Evolutionary conservation across 1,284 basidiomycete genomes (phyloP), one percentile per base, ranked within the genome.

Genomic region (Rhodotorula sp.): DNA sequence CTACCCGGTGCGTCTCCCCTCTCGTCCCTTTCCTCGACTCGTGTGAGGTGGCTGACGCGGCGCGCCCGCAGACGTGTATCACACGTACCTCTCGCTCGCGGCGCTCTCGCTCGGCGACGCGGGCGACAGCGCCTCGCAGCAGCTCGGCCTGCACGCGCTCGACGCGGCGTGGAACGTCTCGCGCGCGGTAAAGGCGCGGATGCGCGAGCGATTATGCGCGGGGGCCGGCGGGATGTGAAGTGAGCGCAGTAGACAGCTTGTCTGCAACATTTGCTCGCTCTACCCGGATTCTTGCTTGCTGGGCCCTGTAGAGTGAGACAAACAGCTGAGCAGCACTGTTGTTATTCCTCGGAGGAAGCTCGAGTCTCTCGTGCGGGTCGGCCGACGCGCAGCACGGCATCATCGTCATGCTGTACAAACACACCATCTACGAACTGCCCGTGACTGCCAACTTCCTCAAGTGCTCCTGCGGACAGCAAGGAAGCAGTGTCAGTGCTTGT

Each of bases 1-100:
- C 85, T 84, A 75, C 88, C 93, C 74, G 91, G 91, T 91, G 21
- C 55, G 41, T 14, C 49, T 52, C 56, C 23, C 55, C 65, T 41
- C 60, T 68, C 49, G 14, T n/a, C 27, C 19, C n/a, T 16, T 49
- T 13, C 52, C 58, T 48, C 54, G 23, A 41, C 64, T 34, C 34
- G 34, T 34, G 34, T 34, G 17, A 21, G 2, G 50, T 16, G 19
- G 13, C 57, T 64, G 44, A 58, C 8, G 14, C 9, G 57, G 17
- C 1, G 10, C 8, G 13, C 14, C 13, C 27, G 1, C 92, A 96
- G 84, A 93, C 91, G 13, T 95, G 89, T 81, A 78, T 61, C 93
- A 97, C 78, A 93, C 92, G 0, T 97, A 96, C 80, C 85, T 97
- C 44, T 89, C 91, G 3, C 82, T 96, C 34, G 93, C 93, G 0